Conservation (phyloP, 257 asterid species). For the Solanum pennellii region DNA sequence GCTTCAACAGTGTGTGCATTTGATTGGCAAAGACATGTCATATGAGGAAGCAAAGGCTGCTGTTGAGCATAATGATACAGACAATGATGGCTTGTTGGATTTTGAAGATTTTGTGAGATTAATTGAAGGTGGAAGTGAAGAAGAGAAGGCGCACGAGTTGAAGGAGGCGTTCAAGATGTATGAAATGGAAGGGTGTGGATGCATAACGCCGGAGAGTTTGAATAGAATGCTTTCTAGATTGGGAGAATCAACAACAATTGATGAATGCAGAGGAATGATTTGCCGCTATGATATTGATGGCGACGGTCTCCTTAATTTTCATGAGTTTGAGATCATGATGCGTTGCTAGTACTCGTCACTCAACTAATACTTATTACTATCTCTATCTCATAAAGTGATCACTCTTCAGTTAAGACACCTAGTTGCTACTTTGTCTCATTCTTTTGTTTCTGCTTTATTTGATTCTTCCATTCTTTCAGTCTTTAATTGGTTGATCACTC, state of each 20-base stretch:
- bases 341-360: not conserved
- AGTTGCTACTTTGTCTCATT: not conserved
- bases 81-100: slow-evolving; percentile 45
- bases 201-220: slow-evolving; percentile 51
- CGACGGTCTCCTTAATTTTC: slow-evolving; percentile 49
- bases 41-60: slow-evolving; percentile 29
- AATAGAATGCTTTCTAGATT: slow-evolving; percentile 42
- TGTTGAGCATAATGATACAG: slow-evolving; percentile 25
- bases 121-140: slow-evolving; percentile 42
- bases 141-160: slow-evolving; percentile 35
- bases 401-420: not conserved
- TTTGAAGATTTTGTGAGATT: slow-evolving; percentile 43
- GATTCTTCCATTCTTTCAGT: not conserved
- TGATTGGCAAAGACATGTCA: slow-evolving; percentile 18
- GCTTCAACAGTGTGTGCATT: slow-evolving; percentile 5
- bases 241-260: slow-evolving; percentile 41
- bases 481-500: not conserved
- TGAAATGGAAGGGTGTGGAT: slow-evolving; percentile 38
- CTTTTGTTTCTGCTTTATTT: not conserved
- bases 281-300: slow-evolving; percentile 48
- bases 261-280: slow-evolving; percentile 45
- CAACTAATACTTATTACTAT: too few species aligned
- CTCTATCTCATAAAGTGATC: not conserved
- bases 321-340: slow-evolving; percentile 73
- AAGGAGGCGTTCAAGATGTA: slow-evolving; percentile 53